These are phyloP conservation scores for Sechiopsis laciniata DNA, from an alignment of 306 rosid species.

Conservation along the genomic window DNA sequence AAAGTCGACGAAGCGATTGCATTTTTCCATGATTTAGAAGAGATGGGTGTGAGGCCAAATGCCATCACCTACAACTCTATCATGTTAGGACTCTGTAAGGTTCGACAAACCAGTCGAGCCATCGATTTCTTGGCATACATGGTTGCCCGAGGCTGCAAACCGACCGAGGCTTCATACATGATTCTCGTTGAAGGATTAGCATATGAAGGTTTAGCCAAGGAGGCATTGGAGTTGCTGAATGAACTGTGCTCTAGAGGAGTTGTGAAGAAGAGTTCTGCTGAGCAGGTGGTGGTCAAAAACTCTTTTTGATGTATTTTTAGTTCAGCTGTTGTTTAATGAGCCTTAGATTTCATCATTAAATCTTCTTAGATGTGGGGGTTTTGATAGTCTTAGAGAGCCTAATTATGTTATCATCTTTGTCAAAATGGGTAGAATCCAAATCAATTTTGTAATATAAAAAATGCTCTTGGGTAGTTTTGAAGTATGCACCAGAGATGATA, in stretches of 20 bases:
- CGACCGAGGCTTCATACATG: constrained; percentile 81
- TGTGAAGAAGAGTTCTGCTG: constrained; percentile 72
- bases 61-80: constrained; percentile 64
- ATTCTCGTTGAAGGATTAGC: constrained; percentile 91
- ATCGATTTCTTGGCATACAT: constrained; percentile 71
- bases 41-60: constrained; percentile 48
- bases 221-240: constrained; percentile 65
- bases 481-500: background rate
- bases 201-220: constrained; percentile 73
- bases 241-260: constrained; percentile 65
- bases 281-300: constrained; percentile 54
- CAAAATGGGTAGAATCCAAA: constrained; percentile 8
- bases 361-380: background rate
- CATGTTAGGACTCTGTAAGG: constrained; percentile 84
- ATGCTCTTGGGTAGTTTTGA: background rate
- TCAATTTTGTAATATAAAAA: constrained; percentile 15
- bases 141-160: constrained; percentile 71
- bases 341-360: background rate
- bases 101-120: constrained; percentile 58
- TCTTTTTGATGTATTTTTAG: constrained; percentile 18
- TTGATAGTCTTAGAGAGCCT: background rate
- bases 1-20: constrained; percentile 55
- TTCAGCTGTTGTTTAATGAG: constrained; percentile 5
- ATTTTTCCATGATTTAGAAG: constrained; percentile 56
- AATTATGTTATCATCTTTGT: background rate